phyloP scores from a whole-genome alignment of 345 rosid species.

The Eutrema heterophyllum region DNA sequence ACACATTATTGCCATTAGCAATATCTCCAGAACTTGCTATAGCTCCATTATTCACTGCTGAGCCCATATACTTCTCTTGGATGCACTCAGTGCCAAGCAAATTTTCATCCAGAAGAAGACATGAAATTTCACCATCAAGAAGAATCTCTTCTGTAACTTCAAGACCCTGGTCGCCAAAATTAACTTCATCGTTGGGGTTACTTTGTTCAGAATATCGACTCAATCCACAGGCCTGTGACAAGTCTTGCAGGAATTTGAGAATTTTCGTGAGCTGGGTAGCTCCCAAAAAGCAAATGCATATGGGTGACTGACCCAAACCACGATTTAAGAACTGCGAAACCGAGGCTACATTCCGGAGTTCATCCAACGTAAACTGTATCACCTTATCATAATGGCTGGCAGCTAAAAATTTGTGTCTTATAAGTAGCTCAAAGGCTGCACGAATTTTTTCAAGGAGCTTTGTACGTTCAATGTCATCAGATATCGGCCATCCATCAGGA shows the following conservation, averaged over 20 bases:
- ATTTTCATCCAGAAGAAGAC: slow-evolving; percentile 57
- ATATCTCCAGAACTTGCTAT: slow-evolving; percentile 30
- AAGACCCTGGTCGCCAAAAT: slow-evolving; percentile 24
- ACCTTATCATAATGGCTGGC: slow-evolving; percentile 76
- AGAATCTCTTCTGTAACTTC: slow-evolving; percentile 58
- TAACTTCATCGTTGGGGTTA: slow-evolving; percentile 43
- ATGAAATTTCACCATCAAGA: slow-evolving; percentile 54
- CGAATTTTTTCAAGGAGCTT: slow-evolving; percentile 77
- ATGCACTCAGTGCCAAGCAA: slow-evolving; percentile 38
- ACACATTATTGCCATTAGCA: slow-evolving; percentile 31
- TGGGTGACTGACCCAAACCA: slow-evolving; percentile 60
- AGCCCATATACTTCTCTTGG: slow-evolving; percentile 22
- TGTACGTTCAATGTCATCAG: slow-evolving; percentile 67
- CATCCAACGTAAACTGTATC: slow-evolving; percentile 63
- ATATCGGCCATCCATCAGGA: slow-evolving; percentile 61
- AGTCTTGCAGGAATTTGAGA: slow-evolving; percentile 82
- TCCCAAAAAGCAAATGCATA: slow-evolving; percentile 81
- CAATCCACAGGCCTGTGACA: slow-evolving; percentile 71
- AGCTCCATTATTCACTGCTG: slow-evolving; percentile 28
- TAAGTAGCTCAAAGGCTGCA: slow-evolving; percentile 61
- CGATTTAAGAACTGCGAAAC: slow-evolving; percentile 56
- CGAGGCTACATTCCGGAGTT: slow-evolving; percentile 62
- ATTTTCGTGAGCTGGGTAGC: slow-evolving; percentile 73
- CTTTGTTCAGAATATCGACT: slow-evolving; percentile 63
- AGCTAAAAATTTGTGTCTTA: slow-evolving; percentile 72